Conservation (phyloP, 345 rosid genomes). For the Ceriops tagal region DNA sequence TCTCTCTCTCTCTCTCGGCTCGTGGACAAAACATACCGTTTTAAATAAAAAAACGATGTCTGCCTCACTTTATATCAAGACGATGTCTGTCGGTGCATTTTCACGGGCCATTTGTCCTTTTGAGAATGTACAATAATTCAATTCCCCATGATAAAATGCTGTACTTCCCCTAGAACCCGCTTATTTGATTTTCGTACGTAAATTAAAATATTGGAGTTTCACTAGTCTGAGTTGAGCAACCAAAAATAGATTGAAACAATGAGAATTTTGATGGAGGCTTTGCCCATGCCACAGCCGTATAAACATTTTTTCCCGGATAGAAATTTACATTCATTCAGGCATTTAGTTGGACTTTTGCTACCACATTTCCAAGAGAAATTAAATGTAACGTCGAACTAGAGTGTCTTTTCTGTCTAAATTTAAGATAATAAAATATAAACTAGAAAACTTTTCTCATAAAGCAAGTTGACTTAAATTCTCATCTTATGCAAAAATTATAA, state of each 20-base stretch:
- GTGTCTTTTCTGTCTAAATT: too few relatives aligned
- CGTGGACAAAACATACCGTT: too few relatives aligned
- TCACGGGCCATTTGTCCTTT: conserved; percentile 3
- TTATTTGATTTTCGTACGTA: background rate
- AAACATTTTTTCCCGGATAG: background rate
- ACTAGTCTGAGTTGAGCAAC: too few relatives aligned
- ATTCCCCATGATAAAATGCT: background rate
- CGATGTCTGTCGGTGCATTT: background rate
- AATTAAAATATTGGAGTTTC: too few relatives aligned
- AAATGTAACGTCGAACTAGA: too few relatives aligned
- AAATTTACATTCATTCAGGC: background rate
- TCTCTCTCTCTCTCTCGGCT: too few relatives aligned
- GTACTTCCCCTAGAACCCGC: background rate
- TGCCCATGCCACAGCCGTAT: background rate
- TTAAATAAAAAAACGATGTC: background rate
- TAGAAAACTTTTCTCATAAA: too few relatives aligned
- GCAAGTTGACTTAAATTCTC: too few relatives aligned
- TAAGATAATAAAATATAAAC: background rate
- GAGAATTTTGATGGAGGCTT: background rate
- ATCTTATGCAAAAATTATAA: too few relatives aligned
- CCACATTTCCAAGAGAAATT: too few relatives aligned
- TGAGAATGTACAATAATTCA: background rate
- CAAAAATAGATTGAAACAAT: background rate
- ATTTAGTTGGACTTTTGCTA: too few relatives aligned
- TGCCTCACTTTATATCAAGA: background rate